These are phyloP conservation scores for Globisporangium cystogenes DNA, from an alignment of 352 stramenopile species.

Conservation along the genomic window DNA sequence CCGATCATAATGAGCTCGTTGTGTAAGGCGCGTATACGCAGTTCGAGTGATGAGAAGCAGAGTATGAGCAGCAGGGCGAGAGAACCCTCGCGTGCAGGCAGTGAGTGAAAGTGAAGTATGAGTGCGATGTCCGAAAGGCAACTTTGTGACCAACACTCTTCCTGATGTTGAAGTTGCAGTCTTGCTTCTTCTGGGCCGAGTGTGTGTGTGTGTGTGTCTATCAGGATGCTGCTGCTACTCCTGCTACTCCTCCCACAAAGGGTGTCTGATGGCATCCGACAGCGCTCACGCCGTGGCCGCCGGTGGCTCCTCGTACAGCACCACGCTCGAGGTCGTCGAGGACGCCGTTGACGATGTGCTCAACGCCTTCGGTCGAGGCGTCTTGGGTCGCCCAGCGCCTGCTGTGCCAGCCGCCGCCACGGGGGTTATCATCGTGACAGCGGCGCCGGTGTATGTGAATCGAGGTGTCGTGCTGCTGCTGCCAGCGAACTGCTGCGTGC, in stretches of 20 bases:
- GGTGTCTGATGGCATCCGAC: too few relatives aligned
- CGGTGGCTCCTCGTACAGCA: constrained; percentile 13
- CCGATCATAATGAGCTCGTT: neutral
- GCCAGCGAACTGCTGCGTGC: neutral
- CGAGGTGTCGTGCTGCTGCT: constrained; percentile 5
- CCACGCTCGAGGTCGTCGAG: constrained; percentile 11
- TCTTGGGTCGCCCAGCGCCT: neutral
- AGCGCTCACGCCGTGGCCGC: constrained; percentile 1
- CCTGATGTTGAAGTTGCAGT: too few relatives aligned
- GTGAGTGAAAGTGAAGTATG: too few relatives aligned
- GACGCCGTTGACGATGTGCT: constrained; percentile 14
- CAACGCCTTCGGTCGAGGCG: constrained; percentile 11
- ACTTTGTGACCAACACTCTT: too few relatives aligned
- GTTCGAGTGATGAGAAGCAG: too few relatives aligned
- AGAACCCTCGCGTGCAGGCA: too few relatives aligned
- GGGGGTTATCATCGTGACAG: neutral
- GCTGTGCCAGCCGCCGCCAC: neutral
- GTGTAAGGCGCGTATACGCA: too few relatives aligned
- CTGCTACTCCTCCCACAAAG: too few relatives aligned
- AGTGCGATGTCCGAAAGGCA: too few relatives aligned
- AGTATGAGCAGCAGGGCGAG: too few relatives aligned
- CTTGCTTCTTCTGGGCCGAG: too few relatives aligned
- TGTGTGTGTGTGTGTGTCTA: neutral
- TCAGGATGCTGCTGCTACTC: neutral
- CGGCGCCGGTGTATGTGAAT: neutral